Conservation (phyloP, 2,329 filamentous ascomycete genomes). For the Hypoxylon sp. region DNA sequence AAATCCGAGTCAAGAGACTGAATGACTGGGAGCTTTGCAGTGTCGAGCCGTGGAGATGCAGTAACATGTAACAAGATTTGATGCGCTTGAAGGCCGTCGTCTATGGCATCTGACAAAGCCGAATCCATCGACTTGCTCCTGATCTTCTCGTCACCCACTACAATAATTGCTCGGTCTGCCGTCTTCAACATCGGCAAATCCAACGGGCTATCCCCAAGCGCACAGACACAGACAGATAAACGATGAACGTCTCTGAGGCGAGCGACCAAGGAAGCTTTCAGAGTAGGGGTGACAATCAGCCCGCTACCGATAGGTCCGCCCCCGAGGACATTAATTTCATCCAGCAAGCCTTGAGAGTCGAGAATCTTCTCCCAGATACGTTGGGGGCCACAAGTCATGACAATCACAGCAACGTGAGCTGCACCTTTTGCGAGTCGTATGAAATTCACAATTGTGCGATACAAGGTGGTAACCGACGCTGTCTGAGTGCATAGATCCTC, state of each 20-base stretch:
- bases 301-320: constrained; percentile 61
- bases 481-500: constrained; percentile 60
- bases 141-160: constrained; percentile 61
- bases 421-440: constrained; percentile 52
- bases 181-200: constrained; percentile 68
- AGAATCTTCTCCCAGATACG: constrained; percentile 69
- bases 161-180: constrained; percentile 67
- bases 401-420: constrained; percentile 58
- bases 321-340: constrained; percentile 64
- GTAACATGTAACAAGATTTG: constrained; percentile 62
- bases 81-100: constrained; percentile 54
- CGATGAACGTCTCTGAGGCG: constrained; percentile 53
- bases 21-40: constrained; percentile 57
- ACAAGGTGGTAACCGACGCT: constrained; percentile 57
- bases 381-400: constrained; percentile 68
- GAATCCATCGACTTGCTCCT: constrained; percentile 67
- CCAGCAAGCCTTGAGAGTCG: constrained; percentile 55
- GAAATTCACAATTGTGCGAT: constrained; percentile 62
- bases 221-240: constrained; percentile 64
- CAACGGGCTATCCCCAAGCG: constrained; percentile 71
- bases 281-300: constrained; percentile 62
- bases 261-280: constrained; percentile 64
- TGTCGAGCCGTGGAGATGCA: constrained; percentile 58
- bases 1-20: constrained; percentile 50
- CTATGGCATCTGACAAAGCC: constrained; percentile 58